Base-by-base conservation (phyloP, 2,329 filamentous ascomycete genomes). In the Trichoderma sp. region DNA sequence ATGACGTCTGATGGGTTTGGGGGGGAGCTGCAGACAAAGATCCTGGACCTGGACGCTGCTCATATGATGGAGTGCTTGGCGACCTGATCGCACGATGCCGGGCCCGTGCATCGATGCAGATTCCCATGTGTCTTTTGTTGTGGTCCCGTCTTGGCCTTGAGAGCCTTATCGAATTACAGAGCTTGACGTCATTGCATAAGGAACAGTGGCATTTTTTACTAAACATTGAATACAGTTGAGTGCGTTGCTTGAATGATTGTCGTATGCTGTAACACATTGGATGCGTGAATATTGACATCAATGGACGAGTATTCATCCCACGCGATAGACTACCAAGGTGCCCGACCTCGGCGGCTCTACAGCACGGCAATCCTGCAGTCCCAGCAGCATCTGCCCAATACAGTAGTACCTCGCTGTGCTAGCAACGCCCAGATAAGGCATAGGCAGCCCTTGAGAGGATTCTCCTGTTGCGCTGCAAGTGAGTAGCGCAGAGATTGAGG, bases 11-110 rank as follows among this genome's bases (percentile, higher is more conserved):
- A 14, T 15, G 24, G 30, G 14, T n/a, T 43, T n/a, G 8, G 18
- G 7, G n/a, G 6, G 18, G 36, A 21, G 57, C 43, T 51, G 43
- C 57, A 60, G 21, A 28, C 53, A 18, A 18, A 18, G 53, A 21
- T 32, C 6, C 28, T 21, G 57, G 18, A 60, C 28, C 57, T 14
- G 30, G 57, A n/a, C 30, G 56, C 4, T 36, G 58, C 58, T 61
- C 32, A 24, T 14, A 60, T 30, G 36, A 60, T 66, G n/a, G n/a
- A 26, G 9, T 21, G 63, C 26, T 47, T 60, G 65, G 21, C 53
- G 32, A 24, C 51, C 36, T 69, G 65, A 60, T 70, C 67, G 67
- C 56, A 53, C 57, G 57, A 70, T 61, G 66, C 15, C 57, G 39
- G 66, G 30, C 12, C 63, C 47, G 30, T 56, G 60, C 60, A 26